Conservation (phyloP, 1,139 yeast species). For the Schizosaccharomyces versatilis region DNA sequence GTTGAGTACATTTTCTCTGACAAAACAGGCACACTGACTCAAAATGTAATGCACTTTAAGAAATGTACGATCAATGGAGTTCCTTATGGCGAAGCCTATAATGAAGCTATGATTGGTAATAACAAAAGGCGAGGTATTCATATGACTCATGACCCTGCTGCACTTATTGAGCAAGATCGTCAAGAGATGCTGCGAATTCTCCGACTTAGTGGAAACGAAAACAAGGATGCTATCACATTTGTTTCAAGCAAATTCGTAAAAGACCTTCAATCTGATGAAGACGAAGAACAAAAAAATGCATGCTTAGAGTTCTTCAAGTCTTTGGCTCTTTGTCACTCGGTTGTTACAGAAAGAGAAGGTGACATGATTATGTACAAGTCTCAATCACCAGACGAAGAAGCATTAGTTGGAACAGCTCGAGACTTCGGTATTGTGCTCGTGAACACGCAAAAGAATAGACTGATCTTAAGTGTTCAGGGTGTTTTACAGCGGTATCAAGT, state of each 20-base stretch:
- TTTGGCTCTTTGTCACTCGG: slow-evolving; percentile 79
- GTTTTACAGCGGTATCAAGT: slow-evolving; percentile 45
- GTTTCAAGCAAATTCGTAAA: slow-evolving; percentile 44
- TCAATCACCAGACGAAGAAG: slow-evolving; percentile 95
- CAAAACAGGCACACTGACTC: slow-evolving; percentile 91
- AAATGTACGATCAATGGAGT: slow-evolving; percentile 77
- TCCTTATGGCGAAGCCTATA: slow-evolving; percentile 80
- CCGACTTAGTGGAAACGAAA: slow-evolving; percentile 22
- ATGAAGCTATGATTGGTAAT: slow-evolving; percentile 86
- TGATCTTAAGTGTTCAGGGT: slow-evolving; percentile 57
- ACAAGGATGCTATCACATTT: slow-evolving; percentile 49
- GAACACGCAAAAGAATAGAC: slow-evolving; percentile 51
- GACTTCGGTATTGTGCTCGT: slow-evolving; percentile 72
- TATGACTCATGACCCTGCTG: slow-evolving; percentile 31
- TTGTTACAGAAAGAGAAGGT: slow-evolving; percentile 37
- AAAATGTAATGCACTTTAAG: slow-evolving; percentile 89
- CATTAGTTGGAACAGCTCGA: slow-evolving; percentile 78
- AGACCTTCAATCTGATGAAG: slow-evolving; percentile 33
- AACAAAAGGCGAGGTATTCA: slow-evolving; percentile 60
- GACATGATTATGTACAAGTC: slow-evolving; percentile 50
- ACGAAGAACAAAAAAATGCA: slow-evolving; percentile 37
- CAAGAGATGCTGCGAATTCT: neutral
- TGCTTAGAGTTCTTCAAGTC: slow-evolving; percentile 69
- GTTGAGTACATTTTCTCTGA: slow-evolving; percentile 89
- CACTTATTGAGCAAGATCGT: slow-evolving; percentile 23